A percentile compares a stretch with the other conserved stretches of the same genome.
These are phyloP conservation scores for Diaporthe ampelina DNA, from an alignment of 2,329 filamentous ascomycete species.

Conservation along the genomic window DNA sequence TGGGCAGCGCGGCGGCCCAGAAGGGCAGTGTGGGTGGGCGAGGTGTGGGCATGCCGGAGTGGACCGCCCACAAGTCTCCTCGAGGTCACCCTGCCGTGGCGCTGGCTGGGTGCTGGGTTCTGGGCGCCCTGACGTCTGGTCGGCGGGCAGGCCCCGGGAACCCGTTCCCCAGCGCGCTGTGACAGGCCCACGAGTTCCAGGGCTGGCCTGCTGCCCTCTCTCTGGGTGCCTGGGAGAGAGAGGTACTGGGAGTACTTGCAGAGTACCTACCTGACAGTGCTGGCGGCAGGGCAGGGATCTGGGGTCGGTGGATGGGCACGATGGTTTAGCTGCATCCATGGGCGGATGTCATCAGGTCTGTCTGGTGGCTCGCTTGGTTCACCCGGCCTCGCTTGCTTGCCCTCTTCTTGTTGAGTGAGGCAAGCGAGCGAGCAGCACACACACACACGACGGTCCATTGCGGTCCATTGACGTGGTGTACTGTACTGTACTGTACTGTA, in stretches of 20 bases:
- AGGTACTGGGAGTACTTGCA: slow-evolving; percentile 24
- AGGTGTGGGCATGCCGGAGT: slow-evolving; percentile 17
- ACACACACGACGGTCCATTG: background rate
- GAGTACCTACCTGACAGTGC: slow-evolving; percentile 32
- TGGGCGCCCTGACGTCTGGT: background rate
- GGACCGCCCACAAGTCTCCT: background rate
- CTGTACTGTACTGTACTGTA: too few relatives aligned
- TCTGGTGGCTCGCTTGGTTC: slow-evolving; percentile 9
- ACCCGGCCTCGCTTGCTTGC: background rate
- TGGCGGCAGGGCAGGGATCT: slow-evolving; percentile 30
- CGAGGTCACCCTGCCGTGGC: background rate
- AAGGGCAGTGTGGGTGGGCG: slow-evolving; percentile 24
- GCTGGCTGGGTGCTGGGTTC: background rate
- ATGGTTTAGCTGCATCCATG: slow-evolving; percentile 34
- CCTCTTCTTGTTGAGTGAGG: background rate
- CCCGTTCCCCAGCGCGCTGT: slow-evolving; percentile 14
- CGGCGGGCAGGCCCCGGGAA: too few relatives aligned
- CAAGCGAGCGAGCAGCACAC: background rate
- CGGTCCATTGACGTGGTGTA: slow-evolving; percentile 1
- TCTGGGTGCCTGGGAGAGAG: background rate
- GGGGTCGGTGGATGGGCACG: slow-evolving; percentile 34
- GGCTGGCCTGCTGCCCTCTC: slow-evolving; percentile 2
- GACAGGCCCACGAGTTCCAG: slow-evolving; percentile 21
- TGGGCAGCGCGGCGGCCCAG: slow-evolving; percentile 31
- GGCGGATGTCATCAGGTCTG: slow-evolving; percentile 33